Evolutionary conservation across 106 monocot genomes (phyloP).

Genomic region (Cymbidium sinense): DNA sequence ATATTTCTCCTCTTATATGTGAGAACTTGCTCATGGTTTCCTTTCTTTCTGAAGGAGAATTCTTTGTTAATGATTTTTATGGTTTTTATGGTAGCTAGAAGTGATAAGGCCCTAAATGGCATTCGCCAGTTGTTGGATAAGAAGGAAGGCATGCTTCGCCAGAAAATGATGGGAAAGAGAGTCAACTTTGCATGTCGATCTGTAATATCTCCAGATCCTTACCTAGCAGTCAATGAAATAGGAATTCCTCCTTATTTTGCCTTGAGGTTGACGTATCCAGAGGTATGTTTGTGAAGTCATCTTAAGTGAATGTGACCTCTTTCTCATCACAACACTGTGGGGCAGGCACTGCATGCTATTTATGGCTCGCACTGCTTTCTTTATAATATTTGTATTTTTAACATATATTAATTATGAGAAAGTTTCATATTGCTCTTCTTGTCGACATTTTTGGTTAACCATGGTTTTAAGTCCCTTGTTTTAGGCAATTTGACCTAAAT

Average conservation of each 20-base stretch:
- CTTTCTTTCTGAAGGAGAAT: background rate
- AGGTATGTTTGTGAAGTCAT: conserved; percentile 34
- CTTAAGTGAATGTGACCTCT: background rate
- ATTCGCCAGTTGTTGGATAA: conserved; percentile 83
- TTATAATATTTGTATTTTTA: background rate
- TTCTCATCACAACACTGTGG: background rate
- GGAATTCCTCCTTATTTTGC: conserved; percentile 98
- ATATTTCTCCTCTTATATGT: background rate
- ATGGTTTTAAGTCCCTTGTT: background rate
- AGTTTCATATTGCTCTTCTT: background rate
- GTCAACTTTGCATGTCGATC: conserved; percentile 97
- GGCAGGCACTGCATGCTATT: no score
- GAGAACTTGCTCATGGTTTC: background rate
- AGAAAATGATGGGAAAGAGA: conserved; percentile 99
- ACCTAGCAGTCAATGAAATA: conserved; percentile 94
- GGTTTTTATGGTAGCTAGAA: conserved; percentile 29
- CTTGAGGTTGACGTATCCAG: conserved; percentile 81
- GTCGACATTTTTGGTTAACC: background rate
- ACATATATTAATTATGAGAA: background rate
- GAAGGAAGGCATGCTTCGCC: conserved; percentile 78
- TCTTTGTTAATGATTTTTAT: background rate
- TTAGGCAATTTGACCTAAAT: background rate
- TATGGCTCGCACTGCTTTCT: background rate
- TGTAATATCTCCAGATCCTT: conserved; percentile 98
- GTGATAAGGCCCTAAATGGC: conserved; percentile 49